Evolutionary conservation across 306 rosid species (phyloP).

Genomic region (Prunus fruticosa): DNA sequence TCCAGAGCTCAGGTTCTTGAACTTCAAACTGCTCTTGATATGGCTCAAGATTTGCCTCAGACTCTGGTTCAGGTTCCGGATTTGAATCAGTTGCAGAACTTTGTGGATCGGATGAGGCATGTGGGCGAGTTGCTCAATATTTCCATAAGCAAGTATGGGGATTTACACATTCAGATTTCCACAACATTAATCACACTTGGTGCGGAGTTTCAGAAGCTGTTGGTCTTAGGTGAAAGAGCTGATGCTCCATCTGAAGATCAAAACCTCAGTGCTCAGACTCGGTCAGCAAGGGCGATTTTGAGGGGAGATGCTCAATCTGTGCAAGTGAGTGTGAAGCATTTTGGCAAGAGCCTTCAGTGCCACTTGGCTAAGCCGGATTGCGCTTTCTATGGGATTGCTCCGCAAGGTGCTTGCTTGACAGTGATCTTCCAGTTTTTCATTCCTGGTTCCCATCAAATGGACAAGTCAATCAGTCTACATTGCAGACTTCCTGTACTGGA

Average conservation of each 20-base stretch:
- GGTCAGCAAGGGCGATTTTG: slow-evolving; percentile 55
- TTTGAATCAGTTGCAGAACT: slow-evolving; percentile 74
- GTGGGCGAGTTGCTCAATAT: slow-evolving; percentile 77
- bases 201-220: slow-evolving; percentile 74
- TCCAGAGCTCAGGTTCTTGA: slow-evolving; percentile 70
- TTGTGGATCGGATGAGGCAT: slow-evolving; percentile 87
- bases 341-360: slow-evolving; percentile 83
- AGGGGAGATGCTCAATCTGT: slow-evolving; percentile 86
- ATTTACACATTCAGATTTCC: slow-evolving; percentile 73
- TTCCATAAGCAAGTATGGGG: slow-evolving; percentile 78
- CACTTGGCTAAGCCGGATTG: slow-evolving; percentile 95
- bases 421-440: slow-evolving; percentile 59
- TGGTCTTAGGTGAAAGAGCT: slow-evolving; percentile 71
- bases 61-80: slow-evolving; percentile 93
- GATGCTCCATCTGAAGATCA: slow-evolving; percentile 71
- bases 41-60: slow-evolving; percentile 87
- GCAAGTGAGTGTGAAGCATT: slow-evolving; percentile 92
- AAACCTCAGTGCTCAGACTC: slow-evolving; percentile 70
- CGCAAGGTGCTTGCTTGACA: slow-evolving; percentile 77
- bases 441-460: slow-evolving; percentile 79
- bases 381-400: slow-evolving; percentile 88
- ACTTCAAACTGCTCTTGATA: slow-evolving; percentile 71
- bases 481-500: slow-evolving; percentile 92
- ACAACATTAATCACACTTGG: slow-evolving; percentile 79
- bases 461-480: slow-evolving; percentile 91